Base-by-base conservation (phyloP, 371 early-diverging fungal genomes). In the Nematocida sp. region DNA sequence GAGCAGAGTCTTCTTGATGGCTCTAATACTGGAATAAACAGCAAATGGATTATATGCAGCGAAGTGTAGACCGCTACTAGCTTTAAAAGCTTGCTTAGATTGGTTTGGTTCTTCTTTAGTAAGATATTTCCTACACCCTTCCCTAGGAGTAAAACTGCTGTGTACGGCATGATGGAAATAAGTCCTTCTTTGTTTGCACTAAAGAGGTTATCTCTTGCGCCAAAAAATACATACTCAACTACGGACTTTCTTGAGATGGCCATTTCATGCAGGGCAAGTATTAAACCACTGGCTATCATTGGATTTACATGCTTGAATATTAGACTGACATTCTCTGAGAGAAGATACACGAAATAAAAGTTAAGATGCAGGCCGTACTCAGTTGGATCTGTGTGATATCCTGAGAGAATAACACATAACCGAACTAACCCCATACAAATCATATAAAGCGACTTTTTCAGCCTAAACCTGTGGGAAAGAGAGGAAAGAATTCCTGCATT, bases 281-380 rank as follows among this genome's bases (percentile, higher is more conserved):
- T 20, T 20, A 46, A 7, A 5, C 62, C 7, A 13, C 54, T 67
- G 1, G 69, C 70, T 42, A 42, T 39, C 40, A 73, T 61, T 33
- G 78, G 39, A 46, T 69, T 15, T 23, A 60, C 58, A 6, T 39
- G 18, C 60, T 56, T 46, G 33, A 84, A 72, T 7, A 67, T 20
- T 25, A 66, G 33, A 57, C 67, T 81, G 23, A 81, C 23, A 23
- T 73, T 6, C 23, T 85, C 62, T n/a, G 78, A n/a, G 3, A 70
- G 5, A 33, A 70, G 67, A 11, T 86, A 82, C n/a, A 86, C 56
- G 66, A 86, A 87, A 61, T 86, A 87, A 55, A 87, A 87, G 72
- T 87, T 87, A 3, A 83, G 27, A 61, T 87, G 83, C 9, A 45
- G 62, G 47, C 87, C 87, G 58, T 86, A 87, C 73, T 87, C 87